Conservation (phyloP, 73 alveolate genomes). For the Strombidium stylifer region DNA sequence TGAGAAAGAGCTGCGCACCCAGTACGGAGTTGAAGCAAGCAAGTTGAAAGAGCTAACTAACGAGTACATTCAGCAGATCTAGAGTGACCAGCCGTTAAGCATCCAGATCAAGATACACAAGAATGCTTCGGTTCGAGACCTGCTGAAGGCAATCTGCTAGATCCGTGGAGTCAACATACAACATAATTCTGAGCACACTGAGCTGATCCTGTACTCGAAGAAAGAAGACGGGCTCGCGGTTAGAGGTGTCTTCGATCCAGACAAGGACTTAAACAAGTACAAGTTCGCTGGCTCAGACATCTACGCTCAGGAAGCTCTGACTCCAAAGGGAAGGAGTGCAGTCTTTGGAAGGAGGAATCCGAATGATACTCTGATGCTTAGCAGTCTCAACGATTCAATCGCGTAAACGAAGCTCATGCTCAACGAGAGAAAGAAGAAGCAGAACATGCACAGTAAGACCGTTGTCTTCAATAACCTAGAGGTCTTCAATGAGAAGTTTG, state of each 20-base stretch:
- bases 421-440: too few relatives aligned
- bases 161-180: conserved; percentile 21
- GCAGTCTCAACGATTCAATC: too few relatives aligned
- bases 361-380: too few relatives aligned
- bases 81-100: conserved; percentile 38
- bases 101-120: conserved; percentile 23
- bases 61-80: conserved; percentile 8
- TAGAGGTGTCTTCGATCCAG: conserved; percentile 39
- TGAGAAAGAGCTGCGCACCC: too few relatives aligned
- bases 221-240: conserved; percentile 4
- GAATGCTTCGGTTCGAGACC: conserved; percentile 3
- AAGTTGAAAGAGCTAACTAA: too few relatives aligned
- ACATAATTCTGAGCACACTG: background rate
- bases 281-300: conserved; percentile 22
- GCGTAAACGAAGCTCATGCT: too few relatives aligned
- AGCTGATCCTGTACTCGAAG: conserved; percentile 5
- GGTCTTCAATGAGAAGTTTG: background rate
- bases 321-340: conserved; percentile 10
- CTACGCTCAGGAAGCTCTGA: conserved; percentile 33
- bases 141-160: conserved; percentile 20
- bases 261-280: conserved; percentile 1
- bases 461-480: conserved; percentile 8
- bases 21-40: too few relatives aligned
- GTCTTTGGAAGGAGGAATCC: too few relatives aligned
- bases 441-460: conserved; percentile 22